phyloP scores from a whole-genome alignment of 352 stramenopile species.

The Globisporangium viniferum region DNA sequence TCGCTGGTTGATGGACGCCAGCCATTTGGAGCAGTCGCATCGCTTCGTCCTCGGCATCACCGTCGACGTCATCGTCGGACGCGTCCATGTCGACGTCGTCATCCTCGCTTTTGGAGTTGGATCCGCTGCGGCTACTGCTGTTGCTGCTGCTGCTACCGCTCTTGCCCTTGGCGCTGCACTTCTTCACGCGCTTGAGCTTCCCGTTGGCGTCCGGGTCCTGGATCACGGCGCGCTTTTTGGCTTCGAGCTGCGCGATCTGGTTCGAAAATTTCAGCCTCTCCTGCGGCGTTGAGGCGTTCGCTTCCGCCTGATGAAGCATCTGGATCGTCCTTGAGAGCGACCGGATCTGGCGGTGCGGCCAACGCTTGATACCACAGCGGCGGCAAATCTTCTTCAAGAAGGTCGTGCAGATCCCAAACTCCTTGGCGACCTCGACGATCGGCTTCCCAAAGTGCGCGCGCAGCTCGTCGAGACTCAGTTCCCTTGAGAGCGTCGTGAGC shows the following conservation, averaged over 20 bases:
- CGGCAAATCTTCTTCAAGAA: constrained; percentile 88
- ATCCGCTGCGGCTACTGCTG: neutral
- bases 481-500: constrained; percentile 42
- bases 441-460: constrained; percentile 60
- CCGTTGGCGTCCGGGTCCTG: constrained; percentile 55
- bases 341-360: constrained; percentile 81
- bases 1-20: constrained; percentile 4
- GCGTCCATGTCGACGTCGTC: constrained; percentile 16
- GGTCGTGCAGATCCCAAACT: constrained; percentile 74
- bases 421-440: constrained; percentile 62
- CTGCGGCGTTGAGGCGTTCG: constrained; percentile 31
- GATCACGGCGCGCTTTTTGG: constrained; percentile 66
- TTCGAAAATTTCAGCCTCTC: constrained; percentile 48
- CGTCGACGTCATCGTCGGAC: constrained; percentile 5
- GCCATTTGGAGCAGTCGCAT: constrained; percentile 12
- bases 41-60: constrained; percentile 9
- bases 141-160: constrained; percentile 5
- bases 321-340: constrained; percentile 68
- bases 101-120: constrained; percentile 1
- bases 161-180: constrained; percentile 24
- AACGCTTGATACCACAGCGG: constrained; percentile 76
- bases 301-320: constrained; percentile 69
- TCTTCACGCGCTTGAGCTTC: constrained; percentile 67
- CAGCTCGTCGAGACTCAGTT: constrained; percentile 60
- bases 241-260: constrained; percentile 61